Percentiles rank a stretch among this genome's conserved stretches.
phyloP scores from a whole-genome alignment of 2,329 filamentous ascomycete genomes.

The Fusarium drepaniforme region DNA sequence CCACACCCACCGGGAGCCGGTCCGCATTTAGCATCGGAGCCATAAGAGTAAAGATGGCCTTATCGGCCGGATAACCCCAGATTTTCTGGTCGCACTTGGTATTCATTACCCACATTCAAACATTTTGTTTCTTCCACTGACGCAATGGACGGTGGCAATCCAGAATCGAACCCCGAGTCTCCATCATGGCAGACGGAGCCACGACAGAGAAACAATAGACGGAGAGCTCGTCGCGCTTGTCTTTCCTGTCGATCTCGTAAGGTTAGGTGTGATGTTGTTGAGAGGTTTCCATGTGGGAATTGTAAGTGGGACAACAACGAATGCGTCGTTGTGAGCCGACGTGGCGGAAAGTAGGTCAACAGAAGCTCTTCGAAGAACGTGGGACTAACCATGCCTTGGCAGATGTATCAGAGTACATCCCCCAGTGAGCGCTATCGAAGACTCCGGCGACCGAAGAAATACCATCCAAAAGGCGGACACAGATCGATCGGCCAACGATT shows the following conservation, averaged over 20 bases:
- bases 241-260: constrained; percentile 88
- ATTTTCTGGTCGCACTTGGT: not conserved
- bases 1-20: not conserved
- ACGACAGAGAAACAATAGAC: constrained; percentile 69
- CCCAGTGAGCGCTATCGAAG: not conserved
- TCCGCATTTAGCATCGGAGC: not conserved
- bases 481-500: not conserved
- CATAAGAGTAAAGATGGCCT: not conserved
- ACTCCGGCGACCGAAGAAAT: not conserved
- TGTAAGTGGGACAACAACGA: constrained; percentile 83
- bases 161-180: not conserved
- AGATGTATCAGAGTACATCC: not conserved
- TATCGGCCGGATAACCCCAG: not conserved
- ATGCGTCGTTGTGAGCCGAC: constrained; percentile 11
- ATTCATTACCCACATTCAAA: not conserved
- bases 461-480: not conserved
- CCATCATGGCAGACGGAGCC: not conserved
- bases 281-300: constrained; percentile 87
- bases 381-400: not conserved
- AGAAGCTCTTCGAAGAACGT: constrained; percentile 12
- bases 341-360: not conserved
- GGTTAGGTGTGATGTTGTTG: constrained; percentile 91
- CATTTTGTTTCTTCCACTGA: not conserved
- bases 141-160: not conserved
- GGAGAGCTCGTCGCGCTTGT: constrained; percentile 88